Evolutionary conservation across 352 stramenopile genomes (phyloP).

Genomic region (Peronosclerospora sorghi): DNA sequence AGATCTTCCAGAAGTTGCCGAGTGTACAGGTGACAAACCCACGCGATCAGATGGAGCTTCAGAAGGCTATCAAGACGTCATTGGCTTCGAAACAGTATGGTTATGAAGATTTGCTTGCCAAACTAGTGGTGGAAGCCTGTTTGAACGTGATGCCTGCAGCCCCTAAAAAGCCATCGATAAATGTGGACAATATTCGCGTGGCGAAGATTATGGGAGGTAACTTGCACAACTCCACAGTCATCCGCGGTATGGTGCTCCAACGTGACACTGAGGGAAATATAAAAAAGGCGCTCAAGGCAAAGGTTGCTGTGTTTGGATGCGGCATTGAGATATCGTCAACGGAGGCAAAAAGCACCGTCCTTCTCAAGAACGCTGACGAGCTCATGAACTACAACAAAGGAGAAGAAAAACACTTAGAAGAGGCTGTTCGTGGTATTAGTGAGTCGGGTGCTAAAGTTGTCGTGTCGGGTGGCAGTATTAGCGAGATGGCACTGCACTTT

Average conservation of each 20-base stretch:
- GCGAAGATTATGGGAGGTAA: conserved; percentile 96
- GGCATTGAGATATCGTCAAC: conserved; percentile 94
- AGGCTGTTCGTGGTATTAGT: conserved; percentile 95
- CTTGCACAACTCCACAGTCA: conserved; percentile 91
- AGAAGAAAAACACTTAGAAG: conserved; percentile 96
- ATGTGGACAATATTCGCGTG: conserved; percentile 97
- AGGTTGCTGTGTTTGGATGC: conserved; percentile 95
- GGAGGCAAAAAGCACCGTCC: conserved; percentile 98
- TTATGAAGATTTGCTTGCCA: conserved; percentile 89
- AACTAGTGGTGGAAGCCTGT: conserved; percentile 92
- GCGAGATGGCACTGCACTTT: conserved; percentile 99
- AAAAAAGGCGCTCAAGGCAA: conserved; percentile 87
- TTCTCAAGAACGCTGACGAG: conserved; percentile 99
- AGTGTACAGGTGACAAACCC: conserved; percentile 64
- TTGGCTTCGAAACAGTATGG: conserved; percentile 97
- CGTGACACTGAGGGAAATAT: conserved; percentile 89
- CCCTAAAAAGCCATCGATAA: conserved; percentile 83
- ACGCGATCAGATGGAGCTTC: conserved; percentile 77
- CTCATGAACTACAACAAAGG: conserved; percentile 99
- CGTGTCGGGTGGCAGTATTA: conserved; percentile 93
- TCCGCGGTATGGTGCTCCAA: conserved; percentile 96
- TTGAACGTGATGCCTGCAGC: conserved; percentile 88
- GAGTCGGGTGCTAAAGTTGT: conserved; percentile 93
- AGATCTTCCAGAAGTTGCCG: conserved; percentile 88
- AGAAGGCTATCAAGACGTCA: conserved; percentile 89